Evolutionary conservation across 805 yeast genomes (phyloP), one percentile per base, ranked within the genome.

Genomic region (Wickerhamomyces sydowiorum): DNA sequence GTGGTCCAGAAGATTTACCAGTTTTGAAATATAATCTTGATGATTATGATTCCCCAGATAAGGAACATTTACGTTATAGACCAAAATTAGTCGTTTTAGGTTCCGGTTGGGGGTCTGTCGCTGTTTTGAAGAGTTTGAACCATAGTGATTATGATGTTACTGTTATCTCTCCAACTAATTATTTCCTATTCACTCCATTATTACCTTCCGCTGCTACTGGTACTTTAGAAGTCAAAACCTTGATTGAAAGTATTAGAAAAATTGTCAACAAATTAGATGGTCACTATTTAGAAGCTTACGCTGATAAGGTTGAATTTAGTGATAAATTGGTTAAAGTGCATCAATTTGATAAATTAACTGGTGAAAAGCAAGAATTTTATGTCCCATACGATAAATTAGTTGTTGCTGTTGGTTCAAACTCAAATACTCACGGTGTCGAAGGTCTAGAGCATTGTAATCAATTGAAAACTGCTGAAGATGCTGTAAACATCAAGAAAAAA

Each of bases 1-100:
- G 88, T 7, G 89, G 89, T 3, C 87, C 88, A 19, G 85, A 82
- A 54, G 78, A 82, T 50, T 62, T 82, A 44, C 87, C 86, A 1
- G 74, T 82, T 23, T 65, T 79, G 47, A 70, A 69, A 30, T 67
- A 73, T 28, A 74, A 72, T 45, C 60, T 82, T 41, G 88, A 81
- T 52, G 75, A 76, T 31, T 72, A 67, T 45, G 87, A 82, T 53
- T 59, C 65, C 22, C 69, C 64, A 18, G 69, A 60, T n/a, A 74
- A 72, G 49, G 72, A 70, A 42, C 50, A 60, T n/a, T 45, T 65
- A 9, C 65, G 69, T 44, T 70, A 64, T 46, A 77, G 71, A 56
- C 83, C 82, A 28, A 71, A 72, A 45, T 61, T 81, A 40, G 85
- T 81, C 4, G 67, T 81, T 27, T 64, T 81, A 28, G 87, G 87